Evolutionary conservation across 2,329 filamentous ascomycete genomes (phyloP).

Genomic region (Ceratocystis eucalypticola): DNA sequence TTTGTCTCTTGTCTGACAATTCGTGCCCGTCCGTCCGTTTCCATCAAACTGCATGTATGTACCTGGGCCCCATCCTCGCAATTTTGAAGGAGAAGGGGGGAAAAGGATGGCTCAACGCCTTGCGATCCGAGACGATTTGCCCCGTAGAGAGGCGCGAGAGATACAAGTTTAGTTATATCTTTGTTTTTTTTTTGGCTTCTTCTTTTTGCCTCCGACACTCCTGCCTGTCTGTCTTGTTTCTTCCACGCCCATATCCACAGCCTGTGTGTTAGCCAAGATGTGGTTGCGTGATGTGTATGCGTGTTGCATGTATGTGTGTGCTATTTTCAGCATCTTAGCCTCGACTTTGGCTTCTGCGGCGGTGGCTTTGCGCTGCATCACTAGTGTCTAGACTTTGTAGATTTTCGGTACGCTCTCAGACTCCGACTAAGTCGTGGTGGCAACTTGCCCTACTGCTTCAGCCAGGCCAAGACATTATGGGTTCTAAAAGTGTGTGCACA

Average conservation of each 20-base stretch:
- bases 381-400: background rate
- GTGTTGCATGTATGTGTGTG: background rate
- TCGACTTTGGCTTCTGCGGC: background rate
- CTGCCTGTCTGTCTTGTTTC: background rate
- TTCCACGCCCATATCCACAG: background rate
- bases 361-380: constrained; percentile 4
- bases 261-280: background rate
- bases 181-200: background rate
- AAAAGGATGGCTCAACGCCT: background rate
- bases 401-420: background rate
- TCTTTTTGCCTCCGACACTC: background rate
- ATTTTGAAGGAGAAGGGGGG: background rate
- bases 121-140: background rate
- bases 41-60: background rate
- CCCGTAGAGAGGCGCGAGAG: background rate
- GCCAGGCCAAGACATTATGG: background rate
- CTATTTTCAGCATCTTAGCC: background rate
- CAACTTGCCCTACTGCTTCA: background rate
- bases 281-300: background rate
- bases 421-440: background rate
- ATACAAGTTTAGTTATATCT: background rate
- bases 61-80: background rate
- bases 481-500: background rate
- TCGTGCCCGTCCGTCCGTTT: background rate
- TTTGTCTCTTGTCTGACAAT: background rate